Evolutionary conservation across 306 rosid genomes (phyloP).

Genomic region (Casuarina glauca): DNA sequence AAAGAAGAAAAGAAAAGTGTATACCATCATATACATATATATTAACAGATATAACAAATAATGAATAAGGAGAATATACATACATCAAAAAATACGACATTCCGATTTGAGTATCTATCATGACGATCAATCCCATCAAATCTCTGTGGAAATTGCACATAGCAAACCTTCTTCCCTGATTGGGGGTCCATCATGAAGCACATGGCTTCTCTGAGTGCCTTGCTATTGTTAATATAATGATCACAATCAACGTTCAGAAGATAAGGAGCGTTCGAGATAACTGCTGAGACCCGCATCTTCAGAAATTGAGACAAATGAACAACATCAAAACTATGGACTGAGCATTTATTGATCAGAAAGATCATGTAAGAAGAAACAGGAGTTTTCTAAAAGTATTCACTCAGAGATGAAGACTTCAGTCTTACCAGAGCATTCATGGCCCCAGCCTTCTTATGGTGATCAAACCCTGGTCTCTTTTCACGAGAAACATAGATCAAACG

Average conservation of each 20-base stretch:
- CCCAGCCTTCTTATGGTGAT: constrained; percentile 96
- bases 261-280: constrained; percentile 88
- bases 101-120: constrained; percentile 94
- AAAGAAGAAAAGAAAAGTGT: constrained; percentile 10
- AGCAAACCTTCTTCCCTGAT: constrained; percentile 85
- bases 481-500: constrained; percentile 87
- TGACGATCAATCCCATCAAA: constrained; percentile 96
- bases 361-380: constrained; percentile 4
- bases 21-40: neutral
- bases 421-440: constrained; percentile 96
- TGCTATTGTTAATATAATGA: constrained; percentile 97
- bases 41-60: neutral
- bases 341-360: neutral
- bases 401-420: neutral
- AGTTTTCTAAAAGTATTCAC: neutral
- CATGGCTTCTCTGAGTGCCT: constrained; percentile 97
- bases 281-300: constrained; percentile 84
- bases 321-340: constrained; percentile 17
- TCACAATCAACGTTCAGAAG: constrained; percentile 94
- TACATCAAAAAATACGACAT: constrained; percentile 96
- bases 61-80: constrained; percentile 30
- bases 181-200: constrained; percentile 99
- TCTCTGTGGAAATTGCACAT: constrained; percentile 97
- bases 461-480: constrained; percentile 96
- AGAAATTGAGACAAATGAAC: constrained; percentile 24